phyloP scores from a whole-genome alignment of 192 early-diverging fungal species.

The Thoreauomyces humboldtii region DNA sequence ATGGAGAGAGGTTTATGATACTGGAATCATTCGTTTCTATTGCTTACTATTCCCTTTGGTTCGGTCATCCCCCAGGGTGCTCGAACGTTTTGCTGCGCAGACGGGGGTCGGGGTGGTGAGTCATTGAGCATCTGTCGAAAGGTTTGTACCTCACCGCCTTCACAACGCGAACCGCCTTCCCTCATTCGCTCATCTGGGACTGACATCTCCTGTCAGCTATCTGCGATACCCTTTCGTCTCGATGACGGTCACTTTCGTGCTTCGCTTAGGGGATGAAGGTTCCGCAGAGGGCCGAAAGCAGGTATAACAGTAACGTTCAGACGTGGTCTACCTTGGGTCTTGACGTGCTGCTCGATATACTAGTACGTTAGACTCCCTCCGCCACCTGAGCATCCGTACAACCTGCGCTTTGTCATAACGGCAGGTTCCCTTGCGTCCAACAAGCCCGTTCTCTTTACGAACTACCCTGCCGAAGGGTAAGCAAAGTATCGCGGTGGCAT shows the following conservation, averaged over 20 bases:
- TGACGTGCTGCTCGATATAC: background rate
- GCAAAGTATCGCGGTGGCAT: background rate
- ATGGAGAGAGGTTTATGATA: too few relatives aligned
- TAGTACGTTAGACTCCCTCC: slow-evolving; percentile 79
- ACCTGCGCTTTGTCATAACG: slow-evolving; percentile 76
- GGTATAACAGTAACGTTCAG: slow-evolving; percentile 28
- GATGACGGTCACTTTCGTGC: slow-evolving; percentile 45
- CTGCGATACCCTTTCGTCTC: background rate
- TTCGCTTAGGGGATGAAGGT: slow-evolving; percentile 60
- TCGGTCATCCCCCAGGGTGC: too few relatives aligned
- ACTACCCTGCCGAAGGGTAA: slow-evolving; percentile 79
- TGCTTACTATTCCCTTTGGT: too few relatives aligned
- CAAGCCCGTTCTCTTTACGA: slow-evolving; percentile 74
- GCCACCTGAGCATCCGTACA: slow-evolving; percentile 54
- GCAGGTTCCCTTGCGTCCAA: slow-evolving; percentile 73
- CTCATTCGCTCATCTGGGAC: too few relatives aligned
- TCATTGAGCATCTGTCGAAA: too few relatives aligned
- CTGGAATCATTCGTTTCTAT: too few relatives aligned
- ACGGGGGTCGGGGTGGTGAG: too few relatives aligned
- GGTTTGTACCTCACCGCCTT: too few relatives aligned
- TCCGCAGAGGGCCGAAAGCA: slow-evolving; percentile 50
- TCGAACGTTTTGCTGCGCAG: too few relatives aligned
- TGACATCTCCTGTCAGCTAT: too few relatives aligned
- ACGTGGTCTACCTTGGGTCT: too few relatives aligned
- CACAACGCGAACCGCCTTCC: too few relatives aligned